Conservation (phyloP, 78 protist species). For the Dictyostelium intermedium region DNA sequence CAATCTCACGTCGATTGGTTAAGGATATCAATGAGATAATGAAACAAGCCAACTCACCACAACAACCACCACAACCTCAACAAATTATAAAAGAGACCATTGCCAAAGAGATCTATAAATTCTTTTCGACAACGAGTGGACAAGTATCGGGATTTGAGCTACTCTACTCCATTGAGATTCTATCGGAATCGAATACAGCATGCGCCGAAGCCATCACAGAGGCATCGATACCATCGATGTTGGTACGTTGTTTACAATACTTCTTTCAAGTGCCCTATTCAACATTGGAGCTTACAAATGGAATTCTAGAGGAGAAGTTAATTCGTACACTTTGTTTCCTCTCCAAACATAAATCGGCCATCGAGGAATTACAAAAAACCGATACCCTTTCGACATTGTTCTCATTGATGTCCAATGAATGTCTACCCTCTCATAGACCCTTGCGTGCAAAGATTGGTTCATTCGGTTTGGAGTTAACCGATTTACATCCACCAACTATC, state of each 20-base stretch:
- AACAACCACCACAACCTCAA: conserved; percentile 11
- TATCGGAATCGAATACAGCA: conserved; percentile 18
- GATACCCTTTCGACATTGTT: conserved; percentile 41
- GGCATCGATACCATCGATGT: conserved; percentile 44
- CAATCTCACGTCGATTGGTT: conserved; percentile 50
- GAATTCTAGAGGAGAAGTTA: conserved; percentile 52
- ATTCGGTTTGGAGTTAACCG: conserved; percentile 53
- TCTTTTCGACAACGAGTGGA: background rate
- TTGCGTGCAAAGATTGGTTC: conserved; percentile 33
- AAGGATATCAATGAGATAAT: conserved; percentile 47
- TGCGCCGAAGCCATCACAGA: conserved; percentile 70
- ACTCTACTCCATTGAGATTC: conserved; percentile 25
- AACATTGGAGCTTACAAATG: conserved; percentile 9
- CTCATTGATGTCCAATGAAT: conserved; percentile 35
- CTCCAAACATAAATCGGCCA: conserved; percentile 42
- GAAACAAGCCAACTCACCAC: background rate
- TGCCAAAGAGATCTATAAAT: conserved; percentile 34
- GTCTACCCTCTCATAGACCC: conserved; percentile 36
- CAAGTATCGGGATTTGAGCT: conserved; percentile 40
- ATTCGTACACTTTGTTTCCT: conserved; percentile 43
- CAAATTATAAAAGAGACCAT: background rate
- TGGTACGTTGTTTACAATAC: conserved; percentile 44
- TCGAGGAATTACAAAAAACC: conserved; percentile 57
- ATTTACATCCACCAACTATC: conserved; percentile 58
- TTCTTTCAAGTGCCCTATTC: conserved; percentile 29